Conservation (phyloP, 768 basidiomycete species). For the Suillus spraguei region DNA sequence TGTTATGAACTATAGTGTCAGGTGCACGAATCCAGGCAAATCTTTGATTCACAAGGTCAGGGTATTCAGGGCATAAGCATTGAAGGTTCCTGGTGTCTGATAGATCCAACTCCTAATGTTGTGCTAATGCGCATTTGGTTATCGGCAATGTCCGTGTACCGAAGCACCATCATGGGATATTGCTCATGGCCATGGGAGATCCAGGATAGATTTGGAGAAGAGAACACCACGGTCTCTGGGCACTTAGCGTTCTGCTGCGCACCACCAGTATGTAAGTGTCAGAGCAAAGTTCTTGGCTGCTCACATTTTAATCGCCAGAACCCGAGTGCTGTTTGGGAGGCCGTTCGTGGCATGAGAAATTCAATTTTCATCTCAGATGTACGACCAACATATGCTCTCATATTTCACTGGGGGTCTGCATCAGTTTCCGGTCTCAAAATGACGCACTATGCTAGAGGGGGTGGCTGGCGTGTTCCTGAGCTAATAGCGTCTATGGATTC, state of each 20-base stretch:
- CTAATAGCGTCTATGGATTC: slow-evolving; percentile 14
- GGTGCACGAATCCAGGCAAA: slow-evolving; percentile 7
- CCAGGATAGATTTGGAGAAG: slow-evolving; percentile 19
- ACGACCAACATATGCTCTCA: neutral
- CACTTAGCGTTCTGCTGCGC: slow-evolving; percentile 21
- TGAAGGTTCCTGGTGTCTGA: slow-evolving; percentile 5
- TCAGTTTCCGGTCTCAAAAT: neutral
- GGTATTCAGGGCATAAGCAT: slow-evolving; percentile 8
- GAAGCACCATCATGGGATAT: slow-evolving; percentile 14
- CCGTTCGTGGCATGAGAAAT: slow-evolving; percentile 26
- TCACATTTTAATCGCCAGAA: slow-evolving; percentile 9
- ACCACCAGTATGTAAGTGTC: slow-evolving; percentile 16
- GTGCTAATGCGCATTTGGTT: slow-evolving; percentile 3
- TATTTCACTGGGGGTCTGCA: neutral
- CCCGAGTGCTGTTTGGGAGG: slow-evolving; percentile 12
- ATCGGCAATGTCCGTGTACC: slow-evolving; percentile 12
- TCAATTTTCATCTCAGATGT: slow-evolving; percentile 8
- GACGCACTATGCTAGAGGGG: neutral
- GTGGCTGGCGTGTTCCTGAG: slow-evolving; percentile 11
- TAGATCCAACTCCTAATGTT: slow-evolving; percentile 1
- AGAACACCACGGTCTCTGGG: slow-evolving; percentile 16
- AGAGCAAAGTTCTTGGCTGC: slow-evolving; percentile 8
- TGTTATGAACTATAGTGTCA: neutral
- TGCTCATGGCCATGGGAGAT: slow-evolving; percentile 18
- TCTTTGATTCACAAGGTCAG: slow-evolving; percentile 17